phyloP scores from a whole-genome alignment of 306 rosid species.

The Malus asiatica region DNA sequence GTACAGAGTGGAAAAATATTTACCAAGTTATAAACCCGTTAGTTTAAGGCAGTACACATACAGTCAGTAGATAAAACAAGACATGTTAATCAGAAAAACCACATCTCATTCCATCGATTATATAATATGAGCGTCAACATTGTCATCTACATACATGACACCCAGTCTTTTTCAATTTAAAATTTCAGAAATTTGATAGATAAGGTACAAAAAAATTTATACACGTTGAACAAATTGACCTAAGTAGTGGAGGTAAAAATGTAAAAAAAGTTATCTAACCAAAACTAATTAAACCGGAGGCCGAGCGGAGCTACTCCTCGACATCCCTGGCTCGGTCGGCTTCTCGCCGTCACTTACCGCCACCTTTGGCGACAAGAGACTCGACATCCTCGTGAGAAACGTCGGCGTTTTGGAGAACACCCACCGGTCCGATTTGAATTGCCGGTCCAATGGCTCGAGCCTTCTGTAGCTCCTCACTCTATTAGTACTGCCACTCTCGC shows the following conservation, averaged over 20 bases:
- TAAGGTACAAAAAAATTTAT: neutral
- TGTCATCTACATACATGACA: neutral
- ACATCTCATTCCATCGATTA: neutral
- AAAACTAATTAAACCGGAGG: constrained; percentile 31
- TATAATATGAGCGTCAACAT: too few species aligned
- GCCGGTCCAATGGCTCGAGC: constrained; percentile 34
- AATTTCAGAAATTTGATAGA: neutral
- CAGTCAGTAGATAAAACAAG: neutral
- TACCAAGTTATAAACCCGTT: too few species aligned
- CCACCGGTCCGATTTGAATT: constrained; percentile 69
- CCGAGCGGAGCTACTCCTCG: constrained; percentile 17
- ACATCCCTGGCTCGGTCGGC: constrained; percentile 21
- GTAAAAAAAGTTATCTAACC: neutral
- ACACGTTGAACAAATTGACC: neutral
- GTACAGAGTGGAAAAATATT: too few species aligned
- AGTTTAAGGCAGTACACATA: neutral
- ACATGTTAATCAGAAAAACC: neutral
- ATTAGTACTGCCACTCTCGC: constrained; percentile 42
- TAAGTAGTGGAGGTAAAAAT: neutral
- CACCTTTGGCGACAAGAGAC: constrained; percentile 48
- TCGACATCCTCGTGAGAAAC: constrained; percentile 50
- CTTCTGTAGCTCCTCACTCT: constrained; percentile 36
- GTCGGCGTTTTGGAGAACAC: constrained; percentile 48
- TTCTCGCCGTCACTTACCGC: constrained; percentile 25
- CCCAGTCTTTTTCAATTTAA: neutral